Percentiles rank a stretch among this genome's conserved stretches.
These are phyloP conservation scores for Pyricularia pennisetigena DNA, from an alignment of 2,329 filamentous ascomycete species.

Conservation along the genomic window DNA sequence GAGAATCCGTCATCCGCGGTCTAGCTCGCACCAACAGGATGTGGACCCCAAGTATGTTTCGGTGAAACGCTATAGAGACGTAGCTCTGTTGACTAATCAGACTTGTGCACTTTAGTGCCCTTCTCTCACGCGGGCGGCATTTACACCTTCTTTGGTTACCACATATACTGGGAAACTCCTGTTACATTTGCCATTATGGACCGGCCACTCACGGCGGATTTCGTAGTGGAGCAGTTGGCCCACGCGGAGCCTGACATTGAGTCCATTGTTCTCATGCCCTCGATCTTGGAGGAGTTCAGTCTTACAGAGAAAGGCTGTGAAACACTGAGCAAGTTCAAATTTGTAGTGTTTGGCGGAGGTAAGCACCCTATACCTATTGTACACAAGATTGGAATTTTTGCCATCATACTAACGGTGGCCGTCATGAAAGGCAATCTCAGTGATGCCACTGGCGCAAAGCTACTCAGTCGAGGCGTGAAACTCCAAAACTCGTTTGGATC, in stretches of 20 bases:
- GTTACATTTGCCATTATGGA: constrained; percentile 17
- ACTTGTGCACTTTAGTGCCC: constrained; percentile 15
- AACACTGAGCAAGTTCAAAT: constrained; percentile 19
- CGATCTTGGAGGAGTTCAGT: constrained; percentile 29
- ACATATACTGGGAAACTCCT: constrained; percentile 16
- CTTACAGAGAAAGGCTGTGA: constrained; percentile 16
- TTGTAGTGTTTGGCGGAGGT: constrained; percentile 25
- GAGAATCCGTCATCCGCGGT: too few species aligned
- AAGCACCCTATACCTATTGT: neutral
- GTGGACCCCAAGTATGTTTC: neutral
- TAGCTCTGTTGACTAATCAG: neutral
- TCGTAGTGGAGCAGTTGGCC: constrained; percentile 13
- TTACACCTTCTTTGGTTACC: constrained; percentile 8
- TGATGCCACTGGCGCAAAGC: too few species aligned
- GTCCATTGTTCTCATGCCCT: constrained; percentile 19
- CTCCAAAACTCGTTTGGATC: too few species aligned
- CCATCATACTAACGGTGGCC: neutral
- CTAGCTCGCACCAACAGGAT: too few species aligned
- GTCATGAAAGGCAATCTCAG: neutral
- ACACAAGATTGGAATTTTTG: neutral
- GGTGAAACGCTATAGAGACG: neutral
- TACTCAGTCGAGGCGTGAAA: too few species aligned
- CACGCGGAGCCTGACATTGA: constrained; percentile 11
- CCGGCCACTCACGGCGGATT: constrained; percentile 18
- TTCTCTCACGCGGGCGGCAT: constrained; percentile 22